Evolutionary conservation across 768 basidiomycete genomes (phyloP).

Genomic region (Termitomyces sp.): DNA sequence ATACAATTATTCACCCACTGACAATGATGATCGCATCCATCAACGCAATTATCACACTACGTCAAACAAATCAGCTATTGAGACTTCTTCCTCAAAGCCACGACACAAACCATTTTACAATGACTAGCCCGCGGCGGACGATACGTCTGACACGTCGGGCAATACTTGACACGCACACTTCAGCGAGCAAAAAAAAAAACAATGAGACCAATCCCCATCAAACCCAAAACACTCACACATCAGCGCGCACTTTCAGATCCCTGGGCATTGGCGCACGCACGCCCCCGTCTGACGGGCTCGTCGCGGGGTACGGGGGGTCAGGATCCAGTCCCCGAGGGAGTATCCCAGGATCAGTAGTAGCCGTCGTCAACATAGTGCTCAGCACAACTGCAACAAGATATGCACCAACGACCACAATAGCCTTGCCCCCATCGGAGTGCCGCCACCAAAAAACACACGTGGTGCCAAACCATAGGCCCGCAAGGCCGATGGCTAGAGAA

Average conservation of each 20-base stretch:
- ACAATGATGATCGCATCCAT: constrained; percentile 90
- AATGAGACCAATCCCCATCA: background rate
- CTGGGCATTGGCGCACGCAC: constrained; percentile 65
- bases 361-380: constrained; percentile 73
- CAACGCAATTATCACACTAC: constrained; percentile 96
- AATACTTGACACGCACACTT: constrained; percentile 91
- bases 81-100: background rate
- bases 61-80: background rate
- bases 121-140: constrained; percentile 93
- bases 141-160: constrained; percentile 88
- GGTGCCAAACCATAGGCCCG: constrained; percentile 83
- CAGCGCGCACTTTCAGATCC: constrained; percentile 73
- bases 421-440: constrained; percentile 35
- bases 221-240: constrained; percentile 43
- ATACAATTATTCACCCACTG: constrained; percentile 95
- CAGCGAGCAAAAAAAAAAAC: background rate
- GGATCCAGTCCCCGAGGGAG: constrained; percentile 84
- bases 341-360: constrained; percentile 82
- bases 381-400: constrained; percentile 59
- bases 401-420: constrained; percentile 44
- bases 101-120: constrained; percentile 77
- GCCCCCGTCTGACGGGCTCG: constrained; percentile 57
- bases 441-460: constrained; percentile 90
- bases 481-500: constrained; percentile 53
- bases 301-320: constrained; percentile 70